Evolutionary conservation across 495 filamentous ascomycete genomes (phyloP).

Genomic region (Daldinia bambusicola): DNA sequence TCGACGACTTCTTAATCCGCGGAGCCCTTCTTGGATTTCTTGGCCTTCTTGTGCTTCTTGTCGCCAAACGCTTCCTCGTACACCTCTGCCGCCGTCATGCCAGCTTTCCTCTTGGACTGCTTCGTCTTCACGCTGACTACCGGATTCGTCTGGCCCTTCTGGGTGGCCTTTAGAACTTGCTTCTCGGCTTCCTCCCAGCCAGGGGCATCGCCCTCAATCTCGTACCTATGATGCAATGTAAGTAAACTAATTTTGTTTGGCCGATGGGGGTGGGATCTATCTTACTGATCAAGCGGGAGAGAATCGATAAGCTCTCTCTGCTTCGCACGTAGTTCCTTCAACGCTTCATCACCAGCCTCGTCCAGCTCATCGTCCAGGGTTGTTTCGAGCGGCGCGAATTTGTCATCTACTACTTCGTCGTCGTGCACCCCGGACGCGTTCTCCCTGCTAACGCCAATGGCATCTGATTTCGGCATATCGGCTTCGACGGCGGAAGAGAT

Average conservation of each 20-base stretch:
- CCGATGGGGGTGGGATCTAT: slow-evolving; percentile 14
- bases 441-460: slow-evolving; percentile 63
- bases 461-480: slow-evolving; percentile 69
- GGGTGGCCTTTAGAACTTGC: slow-evolving; percentile 68
- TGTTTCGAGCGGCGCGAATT: slow-evolving; percentile 74
- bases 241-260: slow-evolving; percentile 14
- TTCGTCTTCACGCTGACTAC: slow-evolving; percentile 85
- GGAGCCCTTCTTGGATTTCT: slow-evolving; percentile 48
- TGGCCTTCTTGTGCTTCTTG: slow-evolving; percentile 68
- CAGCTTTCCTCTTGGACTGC: slow-evolving; percentile 84
- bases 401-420: slow-evolving; percentile 68
- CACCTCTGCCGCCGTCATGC: slow-evolving; percentile 68
- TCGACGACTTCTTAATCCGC: slow-evolving; percentile 3
- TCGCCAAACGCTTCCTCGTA: slow-evolving; percentile 68
- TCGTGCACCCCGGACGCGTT: slow-evolving; percentile 66
- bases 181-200: slow-evolving; percentile 88
- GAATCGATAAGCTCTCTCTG: slow-evolving; percentile 88
- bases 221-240: slow-evolving; percentile 70
- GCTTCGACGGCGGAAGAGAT: slow-evolving; percentile 78
- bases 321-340: slow-evolving; percentile 73
- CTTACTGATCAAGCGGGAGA: slow-evolving; percentile 86
- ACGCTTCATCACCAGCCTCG: slow-evolving; percentile 80
- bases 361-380: slow-evolving; percentile 86
- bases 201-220: slow-evolving; percentile 74
- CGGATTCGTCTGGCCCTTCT: slow-evolving; percentile 67